phyloP scores from a whole-genome alignment of 371 early-diverging fungal genomes.

The Mucor ambiguus region DNA sequence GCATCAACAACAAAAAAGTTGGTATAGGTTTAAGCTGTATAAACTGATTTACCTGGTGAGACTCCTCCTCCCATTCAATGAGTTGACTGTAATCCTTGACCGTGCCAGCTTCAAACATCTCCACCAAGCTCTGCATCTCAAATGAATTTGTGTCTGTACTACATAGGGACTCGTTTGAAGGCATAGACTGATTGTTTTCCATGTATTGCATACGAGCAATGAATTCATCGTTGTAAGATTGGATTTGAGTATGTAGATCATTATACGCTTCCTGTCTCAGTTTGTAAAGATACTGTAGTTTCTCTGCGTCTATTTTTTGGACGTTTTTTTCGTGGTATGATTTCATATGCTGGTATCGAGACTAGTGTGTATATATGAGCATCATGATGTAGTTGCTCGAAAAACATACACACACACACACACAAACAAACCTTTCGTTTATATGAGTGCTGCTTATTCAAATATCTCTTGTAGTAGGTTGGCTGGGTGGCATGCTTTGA shows the following conservation, averaged over 20 bases:
- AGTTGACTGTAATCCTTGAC: conserved; percentile 20
- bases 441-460: background rate
- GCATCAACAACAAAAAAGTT: background rate
- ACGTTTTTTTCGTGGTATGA: background rate
- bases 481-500: background rate
- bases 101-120: conserved; percentile 3
- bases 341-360: conserved; percentile 2
- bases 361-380: background rate
- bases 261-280: conserved; percentile 19
- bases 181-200: background rate
- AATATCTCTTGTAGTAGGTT: background rate
- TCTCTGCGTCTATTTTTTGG: background rate
- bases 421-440: conserved; percentile 5
- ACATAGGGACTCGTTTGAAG: background rate
- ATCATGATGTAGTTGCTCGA: background rate
- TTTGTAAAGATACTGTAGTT: background rate
- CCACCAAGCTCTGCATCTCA: conserved; percentile 8
- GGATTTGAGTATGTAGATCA: conserved; percentile 14
- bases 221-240: conserved; percentile 18
- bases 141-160: conserved; percentile 1
- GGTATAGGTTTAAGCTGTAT: background rate
- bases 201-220: conserved; percentile 14
- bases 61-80: conserved; percentile 22
- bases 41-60: conserved; percentile 4
- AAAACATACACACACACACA: background rate